These are phyloP conservation scores for Sporothrix euskadiensis DNA, from an alignment of 2,329 filamentous ascomycete species.

Conservation along the genomic window DNA sequence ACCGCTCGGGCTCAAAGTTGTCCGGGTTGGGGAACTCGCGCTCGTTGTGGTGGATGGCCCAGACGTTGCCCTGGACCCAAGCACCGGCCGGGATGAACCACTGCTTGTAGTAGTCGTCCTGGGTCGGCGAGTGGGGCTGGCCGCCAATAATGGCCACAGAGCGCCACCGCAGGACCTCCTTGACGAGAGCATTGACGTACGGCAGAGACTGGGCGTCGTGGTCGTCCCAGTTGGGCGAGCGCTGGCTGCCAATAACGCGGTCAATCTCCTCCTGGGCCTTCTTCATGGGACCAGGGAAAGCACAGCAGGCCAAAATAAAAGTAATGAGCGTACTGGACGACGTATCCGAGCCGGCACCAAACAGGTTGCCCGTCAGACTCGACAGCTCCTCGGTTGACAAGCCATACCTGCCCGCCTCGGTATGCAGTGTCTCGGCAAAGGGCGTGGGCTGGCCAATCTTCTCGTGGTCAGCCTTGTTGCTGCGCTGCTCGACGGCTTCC, in stretches of 20 bases:
- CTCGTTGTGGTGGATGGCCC: slow-evolving; percentile 51
- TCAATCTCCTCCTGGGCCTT: slow-evolving; percentile 57
- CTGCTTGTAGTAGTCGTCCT: slow-evolving; percentile 51
- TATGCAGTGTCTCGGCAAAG: slow-evolving; percentile 51
- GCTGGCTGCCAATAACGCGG: slow-evolving; percentile 48
- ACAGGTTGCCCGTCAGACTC: slow-evolving; percentile 50
- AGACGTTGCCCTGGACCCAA: slow-evolving; percentile 54
- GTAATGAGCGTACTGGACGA: slow-evolving; percentile 49
- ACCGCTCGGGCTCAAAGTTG: slow-evolving; percentile 47
- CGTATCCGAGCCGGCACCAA: slow-evolving; percentile 53
- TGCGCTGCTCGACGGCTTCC: slow-evolving; percentile 48
- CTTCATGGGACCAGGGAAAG: slow-evolving; percentile 49
- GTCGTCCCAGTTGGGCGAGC: slow-evolving; percentile 53
- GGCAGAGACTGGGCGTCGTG: slow-evolving; percentile 45
- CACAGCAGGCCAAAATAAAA: slow-evolving; percentile 53
- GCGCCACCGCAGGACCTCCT: slow-evolving; percentile 59
- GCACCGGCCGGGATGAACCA: slow-evolving; percentile 53
- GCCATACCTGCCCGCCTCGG: slow-evolving; percentile 49
- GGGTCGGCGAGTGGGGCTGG: slow-evolving; percentile 51
- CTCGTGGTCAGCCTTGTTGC: slow-evolving; percentile 34
- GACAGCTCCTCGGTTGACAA: slow-evolving; percentile 50
- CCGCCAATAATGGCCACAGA: slow-evolving; percentile 54
- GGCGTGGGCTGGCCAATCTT: slow-evolving; percentile 37
- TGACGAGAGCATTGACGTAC: slow-evolving; percentile 56
- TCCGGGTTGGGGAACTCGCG: slow-evolving; percentile 51